Percentiles rank a stretch among this genome's conserved stretches.
These are phyloP conservation scores for Solanum acaule DNA, from an alignment of 257 asterid genomes.

Conservation along the genomic window DNA sequence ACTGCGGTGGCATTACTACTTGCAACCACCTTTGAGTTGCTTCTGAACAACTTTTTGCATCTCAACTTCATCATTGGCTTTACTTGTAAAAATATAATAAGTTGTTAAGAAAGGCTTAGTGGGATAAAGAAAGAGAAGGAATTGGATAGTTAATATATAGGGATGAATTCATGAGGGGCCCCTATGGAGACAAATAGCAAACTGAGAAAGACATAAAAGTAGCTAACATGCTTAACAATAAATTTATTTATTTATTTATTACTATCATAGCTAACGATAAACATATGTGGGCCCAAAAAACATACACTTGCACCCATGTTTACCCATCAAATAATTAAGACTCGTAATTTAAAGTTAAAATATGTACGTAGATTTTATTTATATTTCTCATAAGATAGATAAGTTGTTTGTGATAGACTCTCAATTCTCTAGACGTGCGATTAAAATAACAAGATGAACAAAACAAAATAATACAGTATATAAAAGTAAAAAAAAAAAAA, in stretches of 20 bases:
- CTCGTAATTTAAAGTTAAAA: background rate
- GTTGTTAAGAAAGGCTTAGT: background rate
- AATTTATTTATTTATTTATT: background rate
- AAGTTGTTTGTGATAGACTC: background rate
- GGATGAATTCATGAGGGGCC: constrained; percentile 6
- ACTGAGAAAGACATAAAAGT: constrained; percentile 12
- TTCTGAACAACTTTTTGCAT: constrained; percentile 53
- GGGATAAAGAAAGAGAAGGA: constrained; percentile 5
- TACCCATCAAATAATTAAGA: background rate
- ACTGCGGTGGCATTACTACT: background rate
- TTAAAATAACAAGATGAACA: background rate
- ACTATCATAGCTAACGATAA: background rate
- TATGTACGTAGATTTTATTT: too few relatives aligned
- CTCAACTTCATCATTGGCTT: constrained; percentile 48
- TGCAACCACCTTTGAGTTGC: constrained; percentile 32
- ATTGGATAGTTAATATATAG: constrained; percentile 34
- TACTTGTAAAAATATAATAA: background rate
- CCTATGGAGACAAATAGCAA: constrained; percentile 18
- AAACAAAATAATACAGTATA: background rate
- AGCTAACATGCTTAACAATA: background rate
- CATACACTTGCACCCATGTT: background rate
- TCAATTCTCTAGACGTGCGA: fast-evolving
- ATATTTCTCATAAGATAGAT: too few relatives aligned
- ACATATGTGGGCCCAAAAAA: background rate
- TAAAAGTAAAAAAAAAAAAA: background rate